phyloP scores from a whole-genome alignment of 2,329 filamentous ascomycete genomes.

The Ascochyta pisi region DNA sequence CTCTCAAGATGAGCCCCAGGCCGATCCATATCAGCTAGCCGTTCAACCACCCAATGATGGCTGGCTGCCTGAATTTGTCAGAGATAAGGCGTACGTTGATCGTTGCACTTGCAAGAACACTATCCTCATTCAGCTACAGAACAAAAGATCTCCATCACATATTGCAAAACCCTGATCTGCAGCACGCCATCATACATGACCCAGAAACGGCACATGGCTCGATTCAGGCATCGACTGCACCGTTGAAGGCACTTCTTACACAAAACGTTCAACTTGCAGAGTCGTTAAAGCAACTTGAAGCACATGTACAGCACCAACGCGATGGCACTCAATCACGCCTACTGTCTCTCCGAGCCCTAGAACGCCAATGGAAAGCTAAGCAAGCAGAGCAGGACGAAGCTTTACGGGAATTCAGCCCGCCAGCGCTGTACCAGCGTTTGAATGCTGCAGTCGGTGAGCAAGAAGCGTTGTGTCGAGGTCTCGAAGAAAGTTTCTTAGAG shows the following conservation, averaged over 20 bases:
- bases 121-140: slow-evolving; percentile 54
- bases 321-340: slow-evolving; percentile 79
- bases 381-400: slow-evolving; percentile 88
- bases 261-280: slow-evolving; percentile 75
- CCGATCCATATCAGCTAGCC: slow-evolving; percentile 24
- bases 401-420: slow-evolving; percentile 82
- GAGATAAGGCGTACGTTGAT: slow-evolving; percentile 77
- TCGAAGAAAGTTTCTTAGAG: slow-evolving; percentile 94
- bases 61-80: slow-evolving; percentile 79
- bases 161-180: slow-evolving; percentile 68
- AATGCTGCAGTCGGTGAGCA: slow-evolving; percentile 81
- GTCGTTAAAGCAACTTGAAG: slow-evolving; percentile 67
- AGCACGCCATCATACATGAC: slow-evolving; percentile 76
- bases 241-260: slow-evolving; percentile 69
- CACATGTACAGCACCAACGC: slow-evolving; percentile 66
- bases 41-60: slow-evolving; percentile 59
- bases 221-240: slow-evolving; percentile 67
- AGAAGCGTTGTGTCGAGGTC: slow-evolving; percentile 76
- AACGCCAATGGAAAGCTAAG: slow-evolving; percentile 90
- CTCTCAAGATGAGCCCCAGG: slow-evolving; percentile 26
- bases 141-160: slow-evolving; percentile 80
- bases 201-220: slow-evolving; percentile 74
- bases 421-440: slow-evolving; percentile 83
- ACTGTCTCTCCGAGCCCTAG: slow-evolving; percentile 81
- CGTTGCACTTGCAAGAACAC: slow-evolving; percentile 17